A percentile compares a stretch with the other conserved stretches of the same genome.
Conservation (phyloP, 1,284 basidiomycete species). For the Austroboletus rostrupii region DNA sequence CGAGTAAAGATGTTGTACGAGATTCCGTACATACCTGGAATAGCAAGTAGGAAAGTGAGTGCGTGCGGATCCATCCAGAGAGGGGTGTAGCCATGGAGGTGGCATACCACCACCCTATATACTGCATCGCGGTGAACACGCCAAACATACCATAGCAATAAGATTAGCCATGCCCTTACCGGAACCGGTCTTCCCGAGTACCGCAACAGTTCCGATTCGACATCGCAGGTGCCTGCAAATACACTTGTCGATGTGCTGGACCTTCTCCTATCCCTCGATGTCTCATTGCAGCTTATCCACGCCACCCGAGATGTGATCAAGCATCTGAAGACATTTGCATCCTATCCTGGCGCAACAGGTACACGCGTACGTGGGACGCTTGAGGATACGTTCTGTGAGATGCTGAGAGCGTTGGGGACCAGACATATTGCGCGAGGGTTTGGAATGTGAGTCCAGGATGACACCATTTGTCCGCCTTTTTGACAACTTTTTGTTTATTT, state of each 20-base stretch:
- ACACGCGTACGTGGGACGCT: conserved; percentile 83
- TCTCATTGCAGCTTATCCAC: conserved; percentile 89
- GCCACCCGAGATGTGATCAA: conserved; percentile 88
- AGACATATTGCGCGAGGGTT: conserved; percentile 88
- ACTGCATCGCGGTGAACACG: too few relatives aligned
- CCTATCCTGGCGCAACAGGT: conserved; percentile 82
- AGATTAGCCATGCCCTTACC: too few relatives aligned
- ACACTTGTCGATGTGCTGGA: conserved; percentile 50
- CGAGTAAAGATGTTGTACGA: too few relatives aligned
- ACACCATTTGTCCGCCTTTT: neutral
- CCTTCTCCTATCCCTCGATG: conserved; percentile 86
- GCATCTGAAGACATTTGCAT: conserved; percentile 84
- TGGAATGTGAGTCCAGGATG: conserved; percentile 50
- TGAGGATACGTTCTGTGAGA: conserved; percentile 86
- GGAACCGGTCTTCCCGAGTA: too few relatives aligned
- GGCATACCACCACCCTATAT: too few relatives aligned
- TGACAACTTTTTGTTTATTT: neutral
- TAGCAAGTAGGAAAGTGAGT: too few relatives aligned
- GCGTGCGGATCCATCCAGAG: too few relatives aligned
- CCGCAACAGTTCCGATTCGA: too few relatives aligned
- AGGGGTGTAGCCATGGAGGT: too few relatives aligned
- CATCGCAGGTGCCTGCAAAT: neutral
- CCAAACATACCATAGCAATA: too few relatives aligned
- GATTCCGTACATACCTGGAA: too few relatives aligned
- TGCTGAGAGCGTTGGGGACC: conserved; percentile 76